Evolutionary conservation across 306 rosid species (phyloP).

Genomic region (Lotus japonicus): DNA sequence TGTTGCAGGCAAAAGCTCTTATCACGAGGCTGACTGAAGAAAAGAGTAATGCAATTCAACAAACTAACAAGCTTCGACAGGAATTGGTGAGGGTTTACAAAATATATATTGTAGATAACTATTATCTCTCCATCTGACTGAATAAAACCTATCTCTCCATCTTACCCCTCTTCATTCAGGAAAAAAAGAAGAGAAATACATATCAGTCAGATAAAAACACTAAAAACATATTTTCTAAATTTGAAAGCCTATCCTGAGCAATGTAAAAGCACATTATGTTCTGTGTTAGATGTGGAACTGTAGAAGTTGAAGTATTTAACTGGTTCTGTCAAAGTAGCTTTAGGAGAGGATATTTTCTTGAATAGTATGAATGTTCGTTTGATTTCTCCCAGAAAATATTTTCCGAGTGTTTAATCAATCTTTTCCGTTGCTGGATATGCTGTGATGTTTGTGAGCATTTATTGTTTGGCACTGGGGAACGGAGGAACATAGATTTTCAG

Average conservation of each 20-base stretch:
- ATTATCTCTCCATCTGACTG: background rate
- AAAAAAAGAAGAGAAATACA: too few species aligned
- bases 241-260: background rate
- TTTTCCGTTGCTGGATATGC: background rate
- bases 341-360: background rate
- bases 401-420: background rate
- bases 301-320: background rate
- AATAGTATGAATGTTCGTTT: background rate
- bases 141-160: too few species aligned
- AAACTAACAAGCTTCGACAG: slow-evolving; percentile 66
- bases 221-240: too few species aligned
- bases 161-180: too few species aligned
- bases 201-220: too few species aligned
- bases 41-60: slow-evolving; percentile 60
- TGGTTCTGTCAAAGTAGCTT: background rate
- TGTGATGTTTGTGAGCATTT: background rate
- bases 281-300: background rate
- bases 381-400: background rate
- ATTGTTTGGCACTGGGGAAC: background rate
- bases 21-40: slow-evolving; percentile 68
- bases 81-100: slow-evolving; percentile 64
- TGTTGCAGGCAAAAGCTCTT: slow-evolving; percentile 65
- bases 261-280: background rate
- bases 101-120: background rate
- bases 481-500: background rate